Evolutionary conservation across 192 early-diverging fungal species (phyloP).

Genomic region (Coemansia sp.): DNA sequence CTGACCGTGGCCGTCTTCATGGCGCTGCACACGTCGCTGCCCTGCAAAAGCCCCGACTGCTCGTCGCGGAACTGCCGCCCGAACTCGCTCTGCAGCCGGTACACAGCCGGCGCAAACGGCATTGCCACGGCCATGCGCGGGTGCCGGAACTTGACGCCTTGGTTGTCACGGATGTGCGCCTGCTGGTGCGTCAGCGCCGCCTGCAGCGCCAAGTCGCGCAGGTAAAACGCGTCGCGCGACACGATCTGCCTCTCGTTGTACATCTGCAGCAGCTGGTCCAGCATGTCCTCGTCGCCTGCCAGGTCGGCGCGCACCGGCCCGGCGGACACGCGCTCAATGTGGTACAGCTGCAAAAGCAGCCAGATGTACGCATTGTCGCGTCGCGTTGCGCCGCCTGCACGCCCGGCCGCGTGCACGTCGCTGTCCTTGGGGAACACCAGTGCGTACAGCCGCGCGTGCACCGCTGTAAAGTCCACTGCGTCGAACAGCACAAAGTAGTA

Average conservation of each 20-base stretch:
- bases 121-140: constrained; percentile 63
- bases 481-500: constrained; percentile 65
- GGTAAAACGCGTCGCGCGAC: constrained; percentile 68
- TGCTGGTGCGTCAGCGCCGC: constrained; percentile 69
- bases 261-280: constrained; percentile 65
- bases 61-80: constrained; percentile 42
- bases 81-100: constrained; percentile 38
- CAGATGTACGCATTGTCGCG: constrained; percentile 76
- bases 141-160: constrained; percentile 70
- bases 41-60: constrained; percentile 28
- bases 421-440: constrained; percentile 56
- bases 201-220: constrained; percentile 72
- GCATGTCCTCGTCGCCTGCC: constrained; percentile 65
- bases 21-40: constrained; percentile 18
- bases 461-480: constrained; percentile 57
- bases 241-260: constrained; percentile 75
- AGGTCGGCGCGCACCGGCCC: constrained; percentile 64
- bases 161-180: constrained; percentile 57
- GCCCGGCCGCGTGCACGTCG: constrained; percentile 26
- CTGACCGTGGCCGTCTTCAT: constrained; percentile 49
- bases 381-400: constrained; percentile 29
- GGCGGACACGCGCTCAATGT: constrained; percentile 63
- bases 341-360: constrained; percentile 67
- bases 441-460: constrained; percentile 56
- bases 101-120: constrained; percentile 53